Evolutionary conservation across 768 basidiomycete species (phyloP).

Genomic region (Botryobasidium botryosum): DNA sequence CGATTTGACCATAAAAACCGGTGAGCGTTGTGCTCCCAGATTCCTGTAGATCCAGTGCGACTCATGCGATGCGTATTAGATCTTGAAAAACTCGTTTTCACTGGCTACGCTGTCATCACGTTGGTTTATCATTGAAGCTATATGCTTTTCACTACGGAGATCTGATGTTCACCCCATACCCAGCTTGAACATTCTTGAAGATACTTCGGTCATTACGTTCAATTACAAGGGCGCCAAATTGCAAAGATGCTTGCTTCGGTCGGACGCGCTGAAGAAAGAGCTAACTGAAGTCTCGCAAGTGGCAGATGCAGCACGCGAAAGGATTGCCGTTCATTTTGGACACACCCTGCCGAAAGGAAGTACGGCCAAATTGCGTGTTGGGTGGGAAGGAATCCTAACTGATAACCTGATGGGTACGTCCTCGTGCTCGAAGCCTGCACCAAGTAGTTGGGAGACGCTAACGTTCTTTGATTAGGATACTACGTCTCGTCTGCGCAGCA

Average conservation of each 20-base stretch:
- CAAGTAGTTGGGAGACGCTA: not conserved
- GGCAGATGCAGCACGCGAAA: conserved; percentile 39
- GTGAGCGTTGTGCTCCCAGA: too few species aligned
- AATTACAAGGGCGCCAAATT: conserved; percentile 22
- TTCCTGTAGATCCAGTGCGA: conserved; percentile 59
- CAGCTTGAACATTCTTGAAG: conserved; percentile 46
- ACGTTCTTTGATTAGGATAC: conserved; percentile 26
- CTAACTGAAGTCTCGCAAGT: not conserved
- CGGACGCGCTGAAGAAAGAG: not conserved
- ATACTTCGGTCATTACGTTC: conserved; percentile 45
- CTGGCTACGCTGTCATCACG: conserved; percentile 60
- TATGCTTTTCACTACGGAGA: too few species aligned
- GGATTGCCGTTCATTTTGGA: conserved; percentile 33
- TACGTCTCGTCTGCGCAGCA: conserved; percentile 51
- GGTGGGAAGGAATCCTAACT: conserved; percentile 48
- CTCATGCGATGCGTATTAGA: too few species aligned
- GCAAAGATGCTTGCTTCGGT: too few species aligned
- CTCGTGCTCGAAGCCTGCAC: not conserved
- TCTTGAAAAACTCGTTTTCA: conserved; percentile 51
- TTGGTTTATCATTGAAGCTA: too few species aligned
- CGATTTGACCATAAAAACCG: conserved; percentile 23
- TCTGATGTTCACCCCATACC: not conserved
- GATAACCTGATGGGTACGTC: conserved; percentile 49
- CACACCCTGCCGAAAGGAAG: conserved; percentile 43
- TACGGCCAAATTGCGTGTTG: conserved; percentile 49